A percentile compares a stretch with the other conserved stretches of the same genome.
Conservation (phyloP, 1,139 yeast species). For the Candida frijolesensis region DNA sequence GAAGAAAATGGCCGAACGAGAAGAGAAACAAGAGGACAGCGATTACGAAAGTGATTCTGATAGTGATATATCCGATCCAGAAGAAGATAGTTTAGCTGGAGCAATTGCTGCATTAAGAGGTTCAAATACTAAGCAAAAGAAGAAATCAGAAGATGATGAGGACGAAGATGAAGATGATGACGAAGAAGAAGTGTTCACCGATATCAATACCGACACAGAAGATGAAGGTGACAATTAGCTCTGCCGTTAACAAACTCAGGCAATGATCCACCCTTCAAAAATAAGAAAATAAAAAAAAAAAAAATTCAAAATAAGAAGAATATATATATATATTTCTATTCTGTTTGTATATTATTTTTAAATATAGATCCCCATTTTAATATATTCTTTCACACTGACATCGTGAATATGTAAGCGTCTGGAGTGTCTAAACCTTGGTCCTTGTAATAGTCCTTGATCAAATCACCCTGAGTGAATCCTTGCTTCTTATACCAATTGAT, state of each 20-base stretch:
- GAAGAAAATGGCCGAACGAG: conserved; percentile 20
- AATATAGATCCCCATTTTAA: conserved; percentile 3
- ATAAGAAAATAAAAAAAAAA: neutral
- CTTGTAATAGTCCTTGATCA: conserved; percentile 52
- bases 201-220: conserved; percentile 55
- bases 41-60: conserved; percentile 36
- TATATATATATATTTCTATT: neutral
- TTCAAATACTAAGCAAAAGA: conserved; percentile 37
- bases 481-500: conserved; percentile 56
- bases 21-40: conserved; percentile 22
- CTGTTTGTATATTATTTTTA: conserved; percentile 3
- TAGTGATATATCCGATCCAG: conserved; percentile 63
- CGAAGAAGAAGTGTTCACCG: conserved; percentile 47
- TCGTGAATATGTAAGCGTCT: conserved; percentile 44
- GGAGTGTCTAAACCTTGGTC: conserved; percentile 47
- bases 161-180: conserved; percentile 41
- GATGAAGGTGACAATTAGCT: conserved; percentile 43
- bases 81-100: conserved; percentile 66
- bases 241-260: no score
- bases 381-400: conserved; percentile 23
- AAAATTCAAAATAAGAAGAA: neutral
- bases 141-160: conserved; percentile 24
- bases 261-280: neutral
- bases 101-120: conserved; percentile 67
- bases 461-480: conserved; percentile 53